These are phyloP conservation scores for Trifolium fragiferum DNA, from an alignment of 306 rosid genomes.

Conservation along the genomic window DNA sequence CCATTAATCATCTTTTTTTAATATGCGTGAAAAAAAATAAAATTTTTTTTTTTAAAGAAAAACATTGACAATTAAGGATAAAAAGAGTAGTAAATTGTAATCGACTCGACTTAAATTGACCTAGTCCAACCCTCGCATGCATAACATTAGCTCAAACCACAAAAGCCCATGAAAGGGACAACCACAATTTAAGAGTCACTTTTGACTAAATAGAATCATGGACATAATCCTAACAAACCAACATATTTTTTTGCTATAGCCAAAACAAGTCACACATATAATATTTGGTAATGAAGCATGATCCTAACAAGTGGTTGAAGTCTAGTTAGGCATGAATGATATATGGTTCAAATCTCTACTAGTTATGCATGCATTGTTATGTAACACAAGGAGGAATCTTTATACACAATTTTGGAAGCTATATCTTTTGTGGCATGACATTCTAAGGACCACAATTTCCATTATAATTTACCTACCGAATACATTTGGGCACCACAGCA, in stretches of 20 bases:
- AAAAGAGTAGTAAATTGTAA: not conserved
- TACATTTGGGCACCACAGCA: slow-evolving; percentile 39
- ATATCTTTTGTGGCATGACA: slow-evolving; percentile 34
- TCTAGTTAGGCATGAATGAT: slow-evolving; percentile 12
- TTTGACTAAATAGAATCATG: slow-evolving; percentile 34
- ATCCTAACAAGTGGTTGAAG: slow-evolving; percentile 41
- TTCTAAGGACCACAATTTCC: slow-evolving; percentile 47
- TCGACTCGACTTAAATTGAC: not conserved
- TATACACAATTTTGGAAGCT: not conserved
- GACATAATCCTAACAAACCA: slow-evolving; percentile 14
- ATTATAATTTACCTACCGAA: not conserved
- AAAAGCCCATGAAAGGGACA: slow-evolving; percentile 45
- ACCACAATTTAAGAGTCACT: slow-evolving; percentile 41
- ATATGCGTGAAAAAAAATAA: no score
- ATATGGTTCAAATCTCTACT: slow-evolving; percentile 39
- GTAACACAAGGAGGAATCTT: slow-evolving; percentile 40
- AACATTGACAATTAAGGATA: no score
- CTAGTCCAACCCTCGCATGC: not conserved
- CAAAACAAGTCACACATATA: slow-evolving; percentile 1
- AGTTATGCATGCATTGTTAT: slow-evolving; percentile 24
- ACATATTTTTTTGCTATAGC: not conserved
- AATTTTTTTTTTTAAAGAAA: no score
- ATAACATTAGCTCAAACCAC: not conserved
- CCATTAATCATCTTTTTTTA: no score
- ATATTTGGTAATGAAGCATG: slow-evolving; percentile 17